Evolutionary conservation across 345 rosid genomes (phyloP), one percentile per base, ranked within the genome.

Genomic region (Diplotaxis tenuifolia): DNA sequence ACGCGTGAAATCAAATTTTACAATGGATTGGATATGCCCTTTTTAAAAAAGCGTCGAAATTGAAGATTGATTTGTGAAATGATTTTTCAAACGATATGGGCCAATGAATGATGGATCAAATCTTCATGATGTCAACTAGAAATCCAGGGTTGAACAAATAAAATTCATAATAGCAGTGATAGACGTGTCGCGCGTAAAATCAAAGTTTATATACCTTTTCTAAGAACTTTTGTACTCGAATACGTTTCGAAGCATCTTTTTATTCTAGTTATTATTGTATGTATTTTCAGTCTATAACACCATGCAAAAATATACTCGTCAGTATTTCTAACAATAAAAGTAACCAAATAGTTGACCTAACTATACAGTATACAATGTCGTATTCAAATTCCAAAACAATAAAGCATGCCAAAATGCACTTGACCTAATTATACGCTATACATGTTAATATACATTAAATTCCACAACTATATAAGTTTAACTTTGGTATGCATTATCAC

Each of bases 81-180:
- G 75, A 76, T 34, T 58, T 49, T 77, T 77, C 67, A 65, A 71
- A 77, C 45, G 71, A 65, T 31, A 57, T 32, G 75, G 76, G 66
- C 76, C 72, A 71, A 36, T 28, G 63, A 71, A 71, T 65, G 72
- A 71, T 77, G 72, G 76, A 77, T 77, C 80, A 77, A 77, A 71
- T 77, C 80, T 77, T 71, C 76, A 65, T 77, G 76, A 77, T 71
- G 76, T 77, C 80, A 77, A 50, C 67, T 34, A 15, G 20, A 70
- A 76, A 76, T 70, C 62, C 31, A 70, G 66, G 31, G 54, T 70
- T 54, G 66, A 64, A 63, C 71, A 70, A 60, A 70, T 55, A 70
- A 64, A 76, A 45, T 63, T 70, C 20, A 56, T 23, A 56, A 70
- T 64, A 76, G 71, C 56, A 42, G 45, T 47, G 32, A 76, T 29